These are phyloP conservation scores for Dendrobium huoshanense DNA, from an alignment of 106 monocot genomes.

Conservation along the genomic window DNA sequence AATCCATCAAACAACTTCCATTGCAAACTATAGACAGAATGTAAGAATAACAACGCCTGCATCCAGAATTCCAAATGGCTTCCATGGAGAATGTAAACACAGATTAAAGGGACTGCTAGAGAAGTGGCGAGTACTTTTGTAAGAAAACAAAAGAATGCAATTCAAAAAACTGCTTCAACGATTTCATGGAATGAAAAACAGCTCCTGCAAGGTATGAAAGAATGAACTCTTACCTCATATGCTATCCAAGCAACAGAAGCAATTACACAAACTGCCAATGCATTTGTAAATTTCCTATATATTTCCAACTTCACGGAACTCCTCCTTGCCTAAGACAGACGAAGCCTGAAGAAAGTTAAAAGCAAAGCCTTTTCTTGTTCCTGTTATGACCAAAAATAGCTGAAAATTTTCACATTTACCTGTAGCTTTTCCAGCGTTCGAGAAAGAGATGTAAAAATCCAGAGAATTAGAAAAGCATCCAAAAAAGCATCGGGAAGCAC, in stretches of 20 bases:
- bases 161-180: not conserved
- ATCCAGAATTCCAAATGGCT: too few relatives aligned
- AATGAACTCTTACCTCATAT: conserved; percentile 66
- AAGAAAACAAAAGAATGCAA: not conserved
- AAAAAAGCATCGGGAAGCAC: conserved; percentile 91
- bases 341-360: not conserved
- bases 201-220: not conserved
- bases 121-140: not conserved
- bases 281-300: conserved; percentile 96
- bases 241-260: conserved; percentile 95
- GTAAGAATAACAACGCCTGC: too few relatives aligned
- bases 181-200: not conserved
- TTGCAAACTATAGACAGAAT: too few relatives aligned
- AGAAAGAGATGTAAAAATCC: conserved; percentile 97
- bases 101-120: not conserved
- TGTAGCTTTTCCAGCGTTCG: conserved; percentile 82
- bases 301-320: conserved; percentile 83
- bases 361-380: conserved; percentile 1
- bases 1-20: too few relatives aligned
- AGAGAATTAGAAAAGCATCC: conserved; percentile 87
- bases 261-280: conserved; percentile 78
- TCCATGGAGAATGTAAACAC: too few relatives aligned
- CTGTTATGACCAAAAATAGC: not conserved
- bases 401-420: conserved; percentile 25
- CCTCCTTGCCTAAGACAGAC: conserved; percentile 47